Evolutionary conservation across 768 basidiomycete species (phyloP), one percentile per base, ranked within the genome.

Genomic region (Termitomyces sp.): DNA sequence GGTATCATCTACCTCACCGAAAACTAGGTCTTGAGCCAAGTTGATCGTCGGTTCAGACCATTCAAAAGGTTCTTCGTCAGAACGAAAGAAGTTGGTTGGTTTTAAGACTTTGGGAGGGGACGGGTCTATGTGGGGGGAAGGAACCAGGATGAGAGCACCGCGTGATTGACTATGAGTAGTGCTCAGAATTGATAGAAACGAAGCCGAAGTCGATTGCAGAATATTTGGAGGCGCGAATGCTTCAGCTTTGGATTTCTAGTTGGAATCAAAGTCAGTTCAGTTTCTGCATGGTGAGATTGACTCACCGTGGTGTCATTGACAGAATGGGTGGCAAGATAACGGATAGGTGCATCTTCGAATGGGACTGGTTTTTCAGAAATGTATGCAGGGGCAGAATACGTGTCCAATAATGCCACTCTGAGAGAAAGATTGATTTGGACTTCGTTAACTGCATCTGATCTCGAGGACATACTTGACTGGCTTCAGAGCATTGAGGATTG

Each of bases 191-290:
- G 78, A 71, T 56, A 86, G 65, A 58, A 86, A 73, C 2, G 84
- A 75, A 5, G 85, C 83, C 0, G 83, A 77, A 1, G 81, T 77
- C 6, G 78, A 76, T 59, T 78, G 80, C 46, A 85, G 65, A 35
- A 87, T 72, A 61, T 86, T 86, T 16, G 85, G 85, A 3, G 84
- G 79, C 3, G 74, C 64, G 54, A 84, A 84, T 1, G 66, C 67
- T 51, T 75, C 62, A 0, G 74, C 69, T 20, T 69, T 63, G 3
- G 66, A 59, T 57, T 69, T 66, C 79, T 82, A 52, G 64, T 62
- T 18, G n/a, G 67, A 60, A 26, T 53, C n/a, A 59, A 53, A 28
- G 54, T n/a, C 14, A 28, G 18, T 8, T 20, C 44, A 30, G 28
- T 16, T 46, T 4, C n/a, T 14, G 14, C 6, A 35, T 32, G 33